Base-by-base conservation (phyloP, 2,329 filamentous ascomycete species). In the Aureobasidium sp. region DNA sequence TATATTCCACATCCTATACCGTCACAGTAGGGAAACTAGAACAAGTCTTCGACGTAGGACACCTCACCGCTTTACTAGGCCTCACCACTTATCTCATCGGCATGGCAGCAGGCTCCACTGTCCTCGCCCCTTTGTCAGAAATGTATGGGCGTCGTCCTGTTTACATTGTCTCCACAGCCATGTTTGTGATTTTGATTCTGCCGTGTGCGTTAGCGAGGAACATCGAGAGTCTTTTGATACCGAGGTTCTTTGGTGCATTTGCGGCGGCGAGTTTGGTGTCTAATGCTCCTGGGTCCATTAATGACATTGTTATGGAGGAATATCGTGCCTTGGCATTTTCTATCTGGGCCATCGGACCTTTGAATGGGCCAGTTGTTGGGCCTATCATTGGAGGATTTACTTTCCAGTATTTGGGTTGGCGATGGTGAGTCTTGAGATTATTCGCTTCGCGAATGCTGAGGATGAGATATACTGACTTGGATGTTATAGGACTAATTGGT, bases 301-400 rank as follows among this genome's bases (percentile, higher is more conserved):
- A 92, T 33, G 95, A 98, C 76, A 91, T 97, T 58, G 90, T 93
- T n/a, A 85, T 87, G 18, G 93, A 95, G 53, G 89, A 97, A 56
- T 89, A 92, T 72, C 89, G 95, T 20, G 93, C 93, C 3, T 80
- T 96, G n/a, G 91, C 91, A 48, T 93, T 97, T 78, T 93, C 90
- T 6, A 84, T 97, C 40, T 97, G 94, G 90, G 88, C 86, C 67
- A 89, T 97, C 63, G 94, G 93, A 0, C 94, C 95, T 0, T 87
- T 97, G 76, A 97, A 97, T 73, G 94, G 92, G 20, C 74, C 75
- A 20, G 77, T 79, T 0, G 81, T 89, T 36, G 90, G 91, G 0
- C 91, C 92, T 0, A 80, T 95, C 1, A 90, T 97, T 40, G 94
- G 94, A 27, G 94, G 94, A 0, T 97, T 97, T 71, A 88, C 92